A percentile compares a stretch with the other conserved stretches of the same genome.
These are phyloP conservation scores for Friedmanniomyces endolithicus DNA, from an alignment of 495 filamentous ascomycete genomes.

Conservation along the genomic window DNA sequence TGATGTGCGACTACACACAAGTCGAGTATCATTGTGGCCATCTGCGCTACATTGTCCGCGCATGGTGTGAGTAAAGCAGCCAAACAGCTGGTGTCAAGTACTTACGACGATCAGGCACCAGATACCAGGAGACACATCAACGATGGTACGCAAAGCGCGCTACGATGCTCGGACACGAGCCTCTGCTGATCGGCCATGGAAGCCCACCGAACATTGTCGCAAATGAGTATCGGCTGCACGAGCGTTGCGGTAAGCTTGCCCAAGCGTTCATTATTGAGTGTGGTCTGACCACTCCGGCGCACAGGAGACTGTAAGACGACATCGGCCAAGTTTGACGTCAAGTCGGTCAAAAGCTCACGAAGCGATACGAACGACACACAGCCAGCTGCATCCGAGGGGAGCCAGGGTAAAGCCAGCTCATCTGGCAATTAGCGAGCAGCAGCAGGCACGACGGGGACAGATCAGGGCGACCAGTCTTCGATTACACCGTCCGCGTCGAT, in stretches of 20 bases:
- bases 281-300: background rate
- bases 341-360: background rate
- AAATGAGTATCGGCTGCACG: constrained; percentile 2
- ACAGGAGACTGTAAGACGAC: background rate
- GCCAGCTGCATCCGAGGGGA: background rate
- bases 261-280: background rate
- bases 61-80: constrained; percentile 1
- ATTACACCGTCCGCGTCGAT: no score
- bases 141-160: background rate
- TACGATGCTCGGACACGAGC: background rate
- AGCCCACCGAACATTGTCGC: constrained; percentile 8
- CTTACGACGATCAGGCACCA: background rate
- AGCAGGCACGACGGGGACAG: no score
- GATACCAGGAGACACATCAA: constrained; percentile 12
- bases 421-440: constrained; percentile 5
- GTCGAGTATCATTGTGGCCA: constrained; percentile 2
- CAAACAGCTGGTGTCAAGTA: background rate
- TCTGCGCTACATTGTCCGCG: background rate
- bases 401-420: background rate
- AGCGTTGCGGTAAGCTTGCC: constrained; percentile 1
- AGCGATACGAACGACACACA: background rate
- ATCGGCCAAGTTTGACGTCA: background rate
- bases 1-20: constrained; percentile 4
- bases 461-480: no score
- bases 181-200: no score